Evolutionary conservation across 1,284 basidiomycete species (phyloP), one percentile per base, ranked within the genome.

Genomic region (Vanrija humicola): DNA sequence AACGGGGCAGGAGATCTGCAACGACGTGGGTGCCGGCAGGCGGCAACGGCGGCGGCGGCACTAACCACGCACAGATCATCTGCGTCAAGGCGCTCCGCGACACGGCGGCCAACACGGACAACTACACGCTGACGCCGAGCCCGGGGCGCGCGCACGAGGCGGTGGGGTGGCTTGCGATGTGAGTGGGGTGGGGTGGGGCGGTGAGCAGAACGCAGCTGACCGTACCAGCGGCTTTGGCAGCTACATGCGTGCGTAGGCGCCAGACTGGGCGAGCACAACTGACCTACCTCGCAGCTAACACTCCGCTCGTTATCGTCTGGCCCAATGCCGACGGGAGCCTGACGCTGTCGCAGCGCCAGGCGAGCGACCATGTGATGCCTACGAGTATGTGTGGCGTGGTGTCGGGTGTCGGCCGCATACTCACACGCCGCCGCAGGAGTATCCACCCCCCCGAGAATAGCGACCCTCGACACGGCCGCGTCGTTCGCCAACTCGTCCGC

Each of bases 281-380:
- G 34, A 57, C 44, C 8, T 6, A 2, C 34, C 29, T 23, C 21
- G 5, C 50, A 73, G 69, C 77, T 8, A 59, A 78, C 57, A 76
- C 80, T 10, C 81, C 82, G 0, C 83, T 86, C 82, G 82, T 86
- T 49, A 82, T 87, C 45, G 80, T 83, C 72, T 87, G 85, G 85
- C 74, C 81, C 7, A 84, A 84, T 64, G 68, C 71, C 12, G 80
- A 83, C 58, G 81, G 81, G 8, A 72, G 77, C 2, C 75, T 84
- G 43, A 84, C 83, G 10, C 71, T 86, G 28, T 85, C 83, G 14
- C 85, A 87, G 66, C 79, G 85, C 29, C 69, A 69, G 23, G 81
- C 85, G 0, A 54, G 75, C 3, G 62, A 63, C 5, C 72, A 83
- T 49, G 66, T 74, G 0, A 76, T 79, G 77, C 86, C 85, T 2